A percentile compares a stretch with the other conserved stretches of the same genome.
Evolutionary conservation across 495 filamentous ascomycete species (phyloP).

Genomic region (Podospora fimiseda): DNA sequence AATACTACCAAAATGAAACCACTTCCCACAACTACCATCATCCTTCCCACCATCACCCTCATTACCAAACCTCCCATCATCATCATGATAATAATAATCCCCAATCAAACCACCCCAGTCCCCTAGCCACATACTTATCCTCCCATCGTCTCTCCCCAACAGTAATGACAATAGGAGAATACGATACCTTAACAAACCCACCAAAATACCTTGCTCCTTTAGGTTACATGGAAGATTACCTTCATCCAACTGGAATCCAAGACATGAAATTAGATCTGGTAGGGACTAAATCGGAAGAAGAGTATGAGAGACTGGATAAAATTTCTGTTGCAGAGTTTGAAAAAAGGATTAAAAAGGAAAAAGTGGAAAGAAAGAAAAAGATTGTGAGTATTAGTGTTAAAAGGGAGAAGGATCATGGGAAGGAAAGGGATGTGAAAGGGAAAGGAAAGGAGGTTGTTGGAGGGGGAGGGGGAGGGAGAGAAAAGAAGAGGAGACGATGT

Average conservation of each 20-base stretch:
- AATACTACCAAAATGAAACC: neutral
- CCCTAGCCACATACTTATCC: neutral
- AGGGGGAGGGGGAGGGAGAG: neutral
- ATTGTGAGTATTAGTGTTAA: neutral
- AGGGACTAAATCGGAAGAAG: neutral
- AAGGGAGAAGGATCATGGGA: neutral
- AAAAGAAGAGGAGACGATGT: neutral
- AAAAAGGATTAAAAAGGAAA: neutral
- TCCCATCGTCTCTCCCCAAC: neutral
- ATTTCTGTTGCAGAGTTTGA: neutral
- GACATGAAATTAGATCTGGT: neutral
- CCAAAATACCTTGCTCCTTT: neutral
- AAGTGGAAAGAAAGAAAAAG: neutral
- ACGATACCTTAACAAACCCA: neutral
- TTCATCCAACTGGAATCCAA: neutral
- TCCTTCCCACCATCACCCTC: neutral
- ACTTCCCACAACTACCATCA: neutral
- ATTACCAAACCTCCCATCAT: neutral
- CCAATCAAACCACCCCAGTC: neutral
- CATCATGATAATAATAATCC: neutral
- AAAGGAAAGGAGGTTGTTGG: neutral
- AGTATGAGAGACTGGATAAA: neutral
- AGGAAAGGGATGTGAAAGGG: neutral
- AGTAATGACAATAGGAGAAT: neutral
- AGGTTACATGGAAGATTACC: neutral